Evolutionary conservation across 2,329 filamentous ascomycete genomes (phyloP), one percentile per base, ranked within the genome.

Genomic region (Neonectria ditissima): DNA sequence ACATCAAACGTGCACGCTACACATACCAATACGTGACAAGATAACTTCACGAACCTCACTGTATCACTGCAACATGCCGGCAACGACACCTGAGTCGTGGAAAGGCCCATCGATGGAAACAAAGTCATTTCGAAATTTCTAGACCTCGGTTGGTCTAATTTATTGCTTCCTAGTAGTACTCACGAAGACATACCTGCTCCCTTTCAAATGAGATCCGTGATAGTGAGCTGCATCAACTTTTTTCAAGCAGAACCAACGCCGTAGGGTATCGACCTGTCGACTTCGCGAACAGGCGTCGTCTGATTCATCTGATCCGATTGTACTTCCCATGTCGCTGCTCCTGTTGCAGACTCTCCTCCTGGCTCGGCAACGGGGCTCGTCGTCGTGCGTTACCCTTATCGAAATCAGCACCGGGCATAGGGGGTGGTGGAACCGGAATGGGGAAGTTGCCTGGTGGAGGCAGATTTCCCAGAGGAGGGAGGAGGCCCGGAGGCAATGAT

Each of bases 341-440:
- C 77, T 91, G 88, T 70, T 90, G 87, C 70, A 97, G 79, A 70
- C 92, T 94, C 76, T 96, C 93, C 74, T 92, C 89, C 79, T 97
- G 93, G 75, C 92, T 94, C 0, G 93, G 93, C 45, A 97, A 79
- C 9, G 92, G 93, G 6, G 86, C 92, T 65, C 91, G 84, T 18
- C 88, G 80, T 5, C 79, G 76, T 34, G 73, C 77, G 22, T 72
- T 76, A 13, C 77, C 79, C 48, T 71, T 69, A 11, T 78, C 74
- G 55, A 62, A 75, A 5, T 74, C 71, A 41, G 66, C 67, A 18
- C 78, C 75, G 20, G 80, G 78, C 66, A 82, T 75, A 59, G 69
- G 80, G 67, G 74, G 82, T 62, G 76, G 82, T 28, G 79, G 78
- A 50, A 78, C 73, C 1, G 75, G 77, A 50, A 79, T 67, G 7